Evolutionary conservation across 208 protist genomes (phyloP).

Genomic region (Leishmania guyanensis): DNA sequence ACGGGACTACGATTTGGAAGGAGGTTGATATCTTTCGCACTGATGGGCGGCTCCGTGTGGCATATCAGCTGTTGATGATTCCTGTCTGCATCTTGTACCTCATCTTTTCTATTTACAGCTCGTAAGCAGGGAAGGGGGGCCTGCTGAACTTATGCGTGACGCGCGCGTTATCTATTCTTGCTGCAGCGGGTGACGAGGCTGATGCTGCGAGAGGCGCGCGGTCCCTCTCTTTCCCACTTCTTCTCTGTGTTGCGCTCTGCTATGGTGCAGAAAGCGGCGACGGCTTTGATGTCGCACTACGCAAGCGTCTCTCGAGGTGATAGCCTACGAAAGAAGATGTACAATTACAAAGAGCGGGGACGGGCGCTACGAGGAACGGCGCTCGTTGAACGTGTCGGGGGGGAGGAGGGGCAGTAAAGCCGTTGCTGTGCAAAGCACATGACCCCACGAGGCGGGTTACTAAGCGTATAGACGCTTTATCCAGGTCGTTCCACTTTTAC

Average conservation of each 20-base stretch:
- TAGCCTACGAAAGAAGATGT: neutral
- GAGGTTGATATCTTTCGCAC: slow-evolving; percentile 35
- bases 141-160: neutral
- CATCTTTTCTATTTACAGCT: slow-evolving; percentile 29
- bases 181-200: neutral
- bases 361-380: neutral
- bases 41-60: slow-evolving; percentile 52
- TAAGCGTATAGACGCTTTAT: neutral
- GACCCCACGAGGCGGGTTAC: neutral
- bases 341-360: neutral
- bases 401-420: neutral
- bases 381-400: neutral
- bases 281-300: neutral
- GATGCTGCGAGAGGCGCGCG: neutral
- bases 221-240: neutral
- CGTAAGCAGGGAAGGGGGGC: neutral
- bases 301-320: neutral
- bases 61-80: slow-evolving; percentile 42
- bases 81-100: slow-evolving; percentile 33
- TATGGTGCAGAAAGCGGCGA: neutral
- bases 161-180: neutral
- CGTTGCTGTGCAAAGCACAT: neutral
- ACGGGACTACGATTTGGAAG: slow-evolving; percentile 73
- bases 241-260: neutral
- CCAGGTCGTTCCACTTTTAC: neutral